A percentile compares a stretch with the other conserved stretches of the same genome.
Evolutionary conservation across 2,329 filamentous ascomycete species (phyloP).

Genomic region (Aspergillus ustus): DNA sequence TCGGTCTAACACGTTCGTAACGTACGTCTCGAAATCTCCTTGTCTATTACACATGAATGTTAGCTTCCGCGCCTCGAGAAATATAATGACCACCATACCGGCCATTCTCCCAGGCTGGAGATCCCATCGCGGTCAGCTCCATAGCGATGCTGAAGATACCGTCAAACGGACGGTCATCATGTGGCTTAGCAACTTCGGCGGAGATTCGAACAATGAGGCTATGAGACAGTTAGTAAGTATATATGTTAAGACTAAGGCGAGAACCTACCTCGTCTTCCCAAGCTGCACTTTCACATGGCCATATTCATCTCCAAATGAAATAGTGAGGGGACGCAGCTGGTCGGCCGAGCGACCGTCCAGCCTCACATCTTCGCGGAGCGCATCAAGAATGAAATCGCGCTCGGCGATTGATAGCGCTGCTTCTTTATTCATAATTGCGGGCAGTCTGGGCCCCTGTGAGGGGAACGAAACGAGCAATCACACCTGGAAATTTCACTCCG

Average conservation of each 20-base stretch:
- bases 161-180: conserved; percentile 88
- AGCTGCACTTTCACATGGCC: conserved; percentile 85
- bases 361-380: conserved; percentile 78
- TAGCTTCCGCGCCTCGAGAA: background rate
- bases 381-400: conserved; percentile 81
- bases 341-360: conserved; percentile 84
- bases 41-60: conserved; percentile 54
- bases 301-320: conserved; percentile 88
- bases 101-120: conserved; percentile 85
- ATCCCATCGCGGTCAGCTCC: conserved; percentile 90
- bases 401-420: conserved; percentile 87
- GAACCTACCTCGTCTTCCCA: conserved; percentile 82
- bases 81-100: conserved; percentile 53
- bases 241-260: background rate
- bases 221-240: background rate
- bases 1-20: conserved; percentile 90
- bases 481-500: conserved; percentile 23
- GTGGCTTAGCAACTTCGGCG: conserved; percentile 84
- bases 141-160: conserved; percentile 91
- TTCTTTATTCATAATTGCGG: conserved; percentile 80
- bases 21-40: conserved; percentile 80
- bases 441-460: conserved; percentile 29
- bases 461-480: conserved; percentile 26
- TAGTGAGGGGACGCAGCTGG: conserved; percentile 74
- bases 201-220: conserved; percentile 73